Base-by-base conservation (phyloP, 2,329 filamentous ascomycete genomes). In the Nothophoma quercina region DNA sequence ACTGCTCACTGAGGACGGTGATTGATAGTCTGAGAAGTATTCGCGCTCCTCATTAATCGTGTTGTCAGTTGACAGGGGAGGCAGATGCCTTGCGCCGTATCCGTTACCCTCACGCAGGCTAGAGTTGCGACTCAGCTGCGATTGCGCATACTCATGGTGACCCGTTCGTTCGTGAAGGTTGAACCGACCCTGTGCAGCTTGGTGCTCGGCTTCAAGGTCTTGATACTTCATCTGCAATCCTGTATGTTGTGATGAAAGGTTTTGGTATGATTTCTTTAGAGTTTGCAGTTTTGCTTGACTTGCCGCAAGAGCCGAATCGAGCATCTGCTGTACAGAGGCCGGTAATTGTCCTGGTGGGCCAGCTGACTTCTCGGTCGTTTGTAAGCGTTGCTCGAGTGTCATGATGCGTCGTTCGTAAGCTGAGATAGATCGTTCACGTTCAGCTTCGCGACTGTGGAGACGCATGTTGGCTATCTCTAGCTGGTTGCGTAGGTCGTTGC, bases 381-480 rank as follows among this genome's bases (percentile, higher is more conserved):
- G 64, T 43, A 68, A 25, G 40, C 65, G 62, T 49, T 65, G 58
- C 58, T 81, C 77, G 2, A 83, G 67, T 48, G 81, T 77, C 22
- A 75, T 70, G 21, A 83, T 75, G 48, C 79, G 77, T 18, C 75
- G 73, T 38, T 82, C 77, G 57, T 81, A 83, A 9, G 75, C 76
- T 48, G 74, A 76, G 47, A 77, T 75, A 12, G 74, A 69, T n/a
- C 75, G 74, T 40, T 81, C 76, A 4, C 78, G 73, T 51, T 85
- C 82, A 16, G 75, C 68, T 33, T 85, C 80, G 12, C 78, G 75
- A 51, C 79, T 77, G 42, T 75, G 72, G 7, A 92, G 74, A 58
- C 85, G 81, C 76, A 86, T 77, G 38, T 80, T 79, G 18, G 89
- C 76, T 46, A 82, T 77, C 58, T 87, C 81, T 6, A 86, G 80